Conservation (phyloP, 352 stramenopile species). For the Peronospora tabacina region DNA sequence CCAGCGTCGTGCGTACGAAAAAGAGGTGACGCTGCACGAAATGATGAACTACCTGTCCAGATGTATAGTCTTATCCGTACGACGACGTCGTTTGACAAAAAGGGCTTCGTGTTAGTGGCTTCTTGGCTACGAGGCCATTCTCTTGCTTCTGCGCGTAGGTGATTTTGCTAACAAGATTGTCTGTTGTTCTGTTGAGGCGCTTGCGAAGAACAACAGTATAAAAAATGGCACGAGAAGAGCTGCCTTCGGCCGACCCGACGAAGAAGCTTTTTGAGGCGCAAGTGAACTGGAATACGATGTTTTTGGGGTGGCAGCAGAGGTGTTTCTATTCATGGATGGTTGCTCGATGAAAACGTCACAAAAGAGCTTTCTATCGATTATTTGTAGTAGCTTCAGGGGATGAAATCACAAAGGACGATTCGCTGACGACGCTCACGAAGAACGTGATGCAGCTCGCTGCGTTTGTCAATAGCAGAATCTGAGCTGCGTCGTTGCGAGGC, state of each 20-base stretch:
- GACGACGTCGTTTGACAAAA: constrained; percentile 86
- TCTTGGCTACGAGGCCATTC: constrained; percentile 91
- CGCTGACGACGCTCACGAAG: constrained; percentile 88
- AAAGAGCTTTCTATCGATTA: constrained; percentile 78
- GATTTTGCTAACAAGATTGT: constrained; percentile 91
- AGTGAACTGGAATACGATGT: constrained; percentile 81
- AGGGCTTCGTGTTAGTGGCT: constrained; percentile 86
- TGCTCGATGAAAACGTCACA: constrained; percentile 49
- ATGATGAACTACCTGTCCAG: no score
- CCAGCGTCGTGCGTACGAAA: constrained; percentile 52
- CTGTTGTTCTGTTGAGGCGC: constrained; percentile 85
- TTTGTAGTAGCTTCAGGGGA: constrained; percentile 85
- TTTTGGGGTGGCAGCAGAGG: constrained; percentile 79
- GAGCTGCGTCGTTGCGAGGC: constrained; percentile 88
- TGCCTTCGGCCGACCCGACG: constrained; percentile 46
- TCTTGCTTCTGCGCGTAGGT: constrained; percentile 86
- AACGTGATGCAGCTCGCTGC: constrained; percentile 96
- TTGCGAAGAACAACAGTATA: constrained; percentile 65
- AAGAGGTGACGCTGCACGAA: no score
- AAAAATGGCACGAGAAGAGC: constrained; percentile 87
- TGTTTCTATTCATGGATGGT: constrained; percentile 75
- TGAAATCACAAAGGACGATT: constrained; percentile 57
- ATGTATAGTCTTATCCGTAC: constrained; percentile 93
- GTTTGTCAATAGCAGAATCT: constrained; percentile 91
- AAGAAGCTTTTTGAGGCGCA: constrained; percentile 87